Percentiles rank a stretch among this genome's conserved stretches.
phyloP scores from a whole-genome alignment of 495 filamentous ascomycete genomes.

The Clavariopsis aquatica region DNA sequence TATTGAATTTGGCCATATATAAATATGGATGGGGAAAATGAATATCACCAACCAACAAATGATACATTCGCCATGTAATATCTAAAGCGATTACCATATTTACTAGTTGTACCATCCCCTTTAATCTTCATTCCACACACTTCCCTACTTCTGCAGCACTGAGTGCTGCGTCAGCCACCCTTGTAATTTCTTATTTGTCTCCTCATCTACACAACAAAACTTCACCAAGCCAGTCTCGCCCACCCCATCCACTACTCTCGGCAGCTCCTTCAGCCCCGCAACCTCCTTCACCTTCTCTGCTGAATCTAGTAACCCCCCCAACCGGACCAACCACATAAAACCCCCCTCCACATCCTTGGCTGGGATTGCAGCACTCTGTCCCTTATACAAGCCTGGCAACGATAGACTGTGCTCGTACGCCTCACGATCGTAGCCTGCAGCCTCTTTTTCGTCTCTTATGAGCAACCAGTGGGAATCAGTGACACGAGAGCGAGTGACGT shows the following conservation, averaged over 20 bases:
- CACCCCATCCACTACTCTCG: slow-evolving; percentile 17
- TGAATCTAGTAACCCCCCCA: slow-evolving; percentile 28
- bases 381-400: slow-evolving; percentile 21
- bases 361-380: slow-evolving; percentile 29
- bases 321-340: slow-evolving; percentile 20
- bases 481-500: slow-evolving; percentile 38
- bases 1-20: too few species aligned
- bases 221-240: slow-evolving; percentile 6
- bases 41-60: too few species aligned
- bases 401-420: slow-evolving; percentile 37
- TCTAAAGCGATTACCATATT: too few species aligned
- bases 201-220: slow-evolving; percentile 25
- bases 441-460: slow-evolving; percentile 26
- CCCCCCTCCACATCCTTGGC: slow-evolving; percentile 10
- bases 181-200: slow-evolving; percentile 19
- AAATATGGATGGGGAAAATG: too few species aligned
- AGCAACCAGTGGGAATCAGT: slow-evolving; percentile 37
- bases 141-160: not conserved
- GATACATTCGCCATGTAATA: too few species aligned
- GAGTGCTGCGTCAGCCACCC: slow-evolving; percentile 21
- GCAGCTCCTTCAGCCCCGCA: slow-evolving; percentile 22
- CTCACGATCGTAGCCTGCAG: slow-evolving; percentile 37
- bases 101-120: too few species aligned
- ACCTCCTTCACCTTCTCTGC: slow-evolving; percentile 30
- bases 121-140: too few species aligned